Evolutionary conservation across 805 yeast species (phyloP), one percentile per base, ranked within the genome.

Genomic region (Yarrowia keelungensis): DNA sequence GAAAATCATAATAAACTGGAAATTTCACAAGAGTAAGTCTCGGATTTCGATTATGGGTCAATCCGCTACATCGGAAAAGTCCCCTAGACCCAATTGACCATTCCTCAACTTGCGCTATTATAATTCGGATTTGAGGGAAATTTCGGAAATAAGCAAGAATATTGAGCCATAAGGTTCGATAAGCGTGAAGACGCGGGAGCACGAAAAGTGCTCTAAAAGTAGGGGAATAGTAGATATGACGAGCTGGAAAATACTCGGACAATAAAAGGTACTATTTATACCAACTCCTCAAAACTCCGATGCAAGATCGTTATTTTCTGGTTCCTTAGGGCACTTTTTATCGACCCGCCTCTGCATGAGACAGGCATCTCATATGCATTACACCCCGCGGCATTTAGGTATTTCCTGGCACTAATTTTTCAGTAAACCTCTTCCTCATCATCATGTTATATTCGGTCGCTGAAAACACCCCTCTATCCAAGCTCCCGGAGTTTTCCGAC

Each of bases 371-470:
- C 59, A 53, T 53, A 53, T 53, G 59, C 59, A 39, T 53, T 39
- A 38, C 59, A 53, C 59, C 59, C 59, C 59, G 59, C 59, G 59
- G 59, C 59, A 53, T 53, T 53, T 53, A 53, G 59, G 59, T 16
- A 53, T 53, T 39, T 53, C 16, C 58, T 5, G 26, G 11, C 45
- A 53, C 59, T 53, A 53, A 36, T 38, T 38, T 35, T 19, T 38
- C 58, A 8, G 16, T 19, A 32, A 5, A 11, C 58, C 15, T 38
- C 59, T 7, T 4, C 14, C 9, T 11, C 22, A 10, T 32, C 58
- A 16, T 36, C 59, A 53, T 53, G 59, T 19, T 53, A 11, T 53
- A 53, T 22, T 53, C 59, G 8, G 59, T 53, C 36, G 59, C 59
- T 7, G 59, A 53, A 19, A 53, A 39, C 59, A 53, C 59, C 16